Conservation (phyloP, 1,139 yeast genomes). For the Sugiyamaella grinbergsii region DNA sequence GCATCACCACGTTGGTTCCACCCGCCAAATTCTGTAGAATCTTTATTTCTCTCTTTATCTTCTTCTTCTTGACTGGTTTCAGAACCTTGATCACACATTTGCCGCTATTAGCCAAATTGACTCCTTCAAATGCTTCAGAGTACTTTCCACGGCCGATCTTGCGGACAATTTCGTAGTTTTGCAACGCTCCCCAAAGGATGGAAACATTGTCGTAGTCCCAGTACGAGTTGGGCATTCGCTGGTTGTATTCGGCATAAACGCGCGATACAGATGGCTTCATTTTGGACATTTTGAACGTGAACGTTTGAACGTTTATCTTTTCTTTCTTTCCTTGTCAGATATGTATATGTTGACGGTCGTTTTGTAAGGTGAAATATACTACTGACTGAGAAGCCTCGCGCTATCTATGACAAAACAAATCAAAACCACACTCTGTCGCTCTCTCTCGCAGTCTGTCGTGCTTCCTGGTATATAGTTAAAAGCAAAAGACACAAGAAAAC, state of each 20-base stretch:
- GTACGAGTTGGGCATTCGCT: conserved; percentile 74
- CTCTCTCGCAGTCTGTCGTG: too few species aligned
- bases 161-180: conserved; percentile 83
- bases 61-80: conserved; percentile 95
- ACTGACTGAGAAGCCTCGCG: too few species aligned
- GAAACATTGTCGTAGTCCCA: conserved; percentile 80
- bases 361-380: too few species aligned
- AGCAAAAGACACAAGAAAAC: too few species aligned
- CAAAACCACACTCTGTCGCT: too few species aligned
- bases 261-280: conserved; percentile 63
- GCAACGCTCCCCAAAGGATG: conserved; percentile 63
- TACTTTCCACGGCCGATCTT: conserved; percentile 97
- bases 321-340: neutral
- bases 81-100: conserved; percentile 83
- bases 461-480: too few species aligned
- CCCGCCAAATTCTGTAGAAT: conserved; percentile 85
- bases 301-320: neutral
- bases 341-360: too few species aligned
- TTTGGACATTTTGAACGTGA: conserved; percentile 11
- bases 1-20: conserved; percentile 80
- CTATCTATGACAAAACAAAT: too few species aligned
- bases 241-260: conserved; percentile 86
- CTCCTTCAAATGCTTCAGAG: conserved; percentile 90
- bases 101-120: conserved; percentile 51
- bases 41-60: conserved; percentile 92